Percentiles rank a stretch among this genome's conserved stretches.
Evolutionary conservation across 768 basidiomycete genomes (phyloP).

Genomic region (Krasilnikovozyma curviuscula): DNA sequence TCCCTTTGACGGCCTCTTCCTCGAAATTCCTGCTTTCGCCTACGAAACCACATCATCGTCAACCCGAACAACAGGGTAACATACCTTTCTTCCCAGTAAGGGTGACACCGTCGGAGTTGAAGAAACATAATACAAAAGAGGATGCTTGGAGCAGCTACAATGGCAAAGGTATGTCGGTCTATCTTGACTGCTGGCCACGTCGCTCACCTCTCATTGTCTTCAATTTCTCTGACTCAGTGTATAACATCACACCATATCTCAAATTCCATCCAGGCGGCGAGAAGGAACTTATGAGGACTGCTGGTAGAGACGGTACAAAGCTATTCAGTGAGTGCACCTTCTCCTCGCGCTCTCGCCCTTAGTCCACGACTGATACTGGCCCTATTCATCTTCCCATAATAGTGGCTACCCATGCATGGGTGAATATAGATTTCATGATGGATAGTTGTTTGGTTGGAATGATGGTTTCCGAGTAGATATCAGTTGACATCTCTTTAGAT

Average conservation of each 20-base stretch:
- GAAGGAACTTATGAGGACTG: constrained; percentile 81
- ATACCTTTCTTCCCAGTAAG: constrained; percentile 39
- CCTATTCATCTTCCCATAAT: not conserved
- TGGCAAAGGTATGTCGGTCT: too few relatives aligned
- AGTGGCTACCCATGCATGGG: constrained; percentile 91
- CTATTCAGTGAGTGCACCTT: constrained; percentile 53
- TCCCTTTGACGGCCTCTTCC: not conserved
- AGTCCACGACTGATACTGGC: not conserved
- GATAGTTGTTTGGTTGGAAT: constrained; percentile 85
- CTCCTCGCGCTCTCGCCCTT: not conserved
- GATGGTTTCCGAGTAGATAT: constrained; percentile 36
- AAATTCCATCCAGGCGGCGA: constrained; percentile 87
- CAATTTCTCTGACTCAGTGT: too few relatives aligned
- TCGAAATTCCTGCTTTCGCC: constrained; percentile 13
- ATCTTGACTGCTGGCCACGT: too few relatives aligned
- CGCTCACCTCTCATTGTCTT: too few relatives aligned
- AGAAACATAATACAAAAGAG: constrained; percentile 56
- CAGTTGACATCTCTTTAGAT: too few relatives aligned
- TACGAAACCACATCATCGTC: too few relatives aligned
- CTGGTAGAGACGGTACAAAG: constrained; percentile 84
- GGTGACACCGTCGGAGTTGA: constrained; percentile 56
- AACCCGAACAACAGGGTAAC: constrained; percentile 41
- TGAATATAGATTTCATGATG: constrained; percentile 88
- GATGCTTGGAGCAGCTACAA: constrained; percentile 88
- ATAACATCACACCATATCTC: constrained; percentile 85